These are phyloP conservation scores for Fraxinus platypoda DNA, from an alignment of 305 asterid genomes.

Conservation along the genomic window DNA sequence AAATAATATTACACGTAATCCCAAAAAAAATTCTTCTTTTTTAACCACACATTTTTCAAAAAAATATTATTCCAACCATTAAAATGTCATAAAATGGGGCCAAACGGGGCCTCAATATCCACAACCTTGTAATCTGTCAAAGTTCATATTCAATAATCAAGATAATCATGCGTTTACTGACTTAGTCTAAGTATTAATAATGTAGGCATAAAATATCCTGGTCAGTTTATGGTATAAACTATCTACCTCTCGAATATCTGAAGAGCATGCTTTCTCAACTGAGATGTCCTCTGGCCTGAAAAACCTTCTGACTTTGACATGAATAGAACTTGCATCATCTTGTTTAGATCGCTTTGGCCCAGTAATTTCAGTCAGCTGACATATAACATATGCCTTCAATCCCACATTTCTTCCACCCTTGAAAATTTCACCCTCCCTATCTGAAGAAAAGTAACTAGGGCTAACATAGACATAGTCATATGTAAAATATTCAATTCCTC, in stretches of 20 bases:
- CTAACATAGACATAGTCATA: slow-evolving; percentile 72
- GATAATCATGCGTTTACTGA: neutral
- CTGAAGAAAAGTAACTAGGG: slow-evolving; percentile 58
- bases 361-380: slow-evolving; percentile 72
- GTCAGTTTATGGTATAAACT: neutral
- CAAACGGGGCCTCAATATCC: neutral
- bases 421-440: slow-evolving; percentile 54
- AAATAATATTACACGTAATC: too few relatives aligned
- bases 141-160: neutral
- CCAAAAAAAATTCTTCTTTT: too few relatives aligned
- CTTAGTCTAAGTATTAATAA: neutral
- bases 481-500: slow-evolving; percentile 55
- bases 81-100: too few relatives aligned
- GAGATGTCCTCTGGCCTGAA: slow-evolving; percentile 87
- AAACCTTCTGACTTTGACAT: slow-evolving; percentile 70
- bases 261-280: slow-evolving; percentile 70
- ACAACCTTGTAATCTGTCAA: slow-evolving; percentile 14
- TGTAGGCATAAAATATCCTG: neutral
- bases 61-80: too few relatives aligned
- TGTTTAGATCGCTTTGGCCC: slow-evolving; percentile 39
- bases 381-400: slow-evolving; percentile 66
- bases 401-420: slow-evolving; percentile 95
- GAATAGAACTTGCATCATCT: slow-evolving; percentile 39
- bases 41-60: too few relatives aligned
- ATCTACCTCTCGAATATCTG: slow-evolving; percentile 84